phyloP scores from a whole-genome alignment of 306 rosid genomes.

The Prunus mira region DNA sequence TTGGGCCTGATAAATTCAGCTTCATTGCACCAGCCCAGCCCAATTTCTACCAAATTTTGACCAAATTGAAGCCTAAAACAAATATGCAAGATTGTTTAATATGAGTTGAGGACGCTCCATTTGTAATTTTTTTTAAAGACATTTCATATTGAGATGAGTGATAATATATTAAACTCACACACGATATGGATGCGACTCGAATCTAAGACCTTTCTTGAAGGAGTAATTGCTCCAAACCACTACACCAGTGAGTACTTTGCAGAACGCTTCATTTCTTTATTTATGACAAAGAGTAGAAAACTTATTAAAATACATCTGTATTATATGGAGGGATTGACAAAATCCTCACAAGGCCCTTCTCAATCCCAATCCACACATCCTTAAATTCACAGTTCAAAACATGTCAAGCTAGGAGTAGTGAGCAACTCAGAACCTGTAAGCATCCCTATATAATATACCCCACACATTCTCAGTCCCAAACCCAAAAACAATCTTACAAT shows the following conservation, averaged over 20 bases:
- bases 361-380: too few relatives aligned
- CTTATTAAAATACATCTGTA: neutral
- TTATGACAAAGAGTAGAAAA: neutral
- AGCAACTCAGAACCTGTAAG: neutral
- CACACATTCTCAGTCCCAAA: neutral
- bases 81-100: too few relatives aligned
- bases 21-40: neutral
- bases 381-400: too few relatives aligned
- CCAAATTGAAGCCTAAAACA: too few relatives aligned
- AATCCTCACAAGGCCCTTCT: neutral
- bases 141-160: rapidly evolving
- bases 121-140: too few relatives aligned
- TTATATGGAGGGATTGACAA: neutral
- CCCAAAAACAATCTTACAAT: neutral
- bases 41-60: neutral
- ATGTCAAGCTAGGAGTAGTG: too few relatives aligned
- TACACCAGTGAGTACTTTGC: neutral
- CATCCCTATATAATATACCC: too few relatives aligned
- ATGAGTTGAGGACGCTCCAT: too few relatives aligned
- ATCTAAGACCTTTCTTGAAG: too few relatives aligned
- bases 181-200: too few relatives aligned
- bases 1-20: neutral
- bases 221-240: too few relatives aligned
- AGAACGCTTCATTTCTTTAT: neutral
- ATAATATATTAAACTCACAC: too few relatives aligned